Conservation (phyloP, 768 basidiomycete genomes). For the Cystobasidium onofrii region DNA sequence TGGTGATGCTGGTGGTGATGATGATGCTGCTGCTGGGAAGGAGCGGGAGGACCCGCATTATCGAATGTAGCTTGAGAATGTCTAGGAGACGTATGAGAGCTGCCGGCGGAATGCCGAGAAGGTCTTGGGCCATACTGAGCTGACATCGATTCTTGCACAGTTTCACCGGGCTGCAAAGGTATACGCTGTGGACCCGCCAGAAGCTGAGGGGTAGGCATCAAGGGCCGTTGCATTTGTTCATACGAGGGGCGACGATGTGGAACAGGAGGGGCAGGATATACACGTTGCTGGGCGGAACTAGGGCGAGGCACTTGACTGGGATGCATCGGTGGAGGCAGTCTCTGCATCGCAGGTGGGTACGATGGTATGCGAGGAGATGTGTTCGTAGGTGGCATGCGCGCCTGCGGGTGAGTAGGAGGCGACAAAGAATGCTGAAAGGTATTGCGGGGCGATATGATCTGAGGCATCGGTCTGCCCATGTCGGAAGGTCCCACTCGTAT, state of each 20-base stretch:
- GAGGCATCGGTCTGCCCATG: neutral
- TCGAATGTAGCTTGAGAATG: neutral
- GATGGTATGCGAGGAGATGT: constrained; percentile 1
- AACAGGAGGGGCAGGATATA: neutral
- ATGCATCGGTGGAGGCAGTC: neutral
- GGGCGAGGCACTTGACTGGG: neutral
- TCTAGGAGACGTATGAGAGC: neutral
- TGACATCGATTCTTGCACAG: constrained; percentile 3
- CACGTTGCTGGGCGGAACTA: neutral
- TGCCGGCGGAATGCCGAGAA: neutral
- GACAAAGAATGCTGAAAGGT: neutral
- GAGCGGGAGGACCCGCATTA: neutral
- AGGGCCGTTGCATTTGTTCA: neutral
- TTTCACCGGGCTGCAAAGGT: constrained; percentile 17
- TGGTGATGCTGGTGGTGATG: neutral
- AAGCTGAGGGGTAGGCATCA: neutral
- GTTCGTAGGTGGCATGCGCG: neutral
- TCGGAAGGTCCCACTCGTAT: neutral
- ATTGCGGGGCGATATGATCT: neutral
- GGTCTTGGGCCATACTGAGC: neutral
- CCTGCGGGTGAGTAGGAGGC: neutral
- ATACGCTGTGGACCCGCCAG: constrained; percentile 1
- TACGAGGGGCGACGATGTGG: neutral
- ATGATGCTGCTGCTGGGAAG: too few species aligned
- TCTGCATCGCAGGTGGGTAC: constrained; percentile 6